These are phyloP conservation scores for Toxicodendron radicans DNA, from an alignment of 345 rosid genomes.

Conservation along the genomic window DNA sequence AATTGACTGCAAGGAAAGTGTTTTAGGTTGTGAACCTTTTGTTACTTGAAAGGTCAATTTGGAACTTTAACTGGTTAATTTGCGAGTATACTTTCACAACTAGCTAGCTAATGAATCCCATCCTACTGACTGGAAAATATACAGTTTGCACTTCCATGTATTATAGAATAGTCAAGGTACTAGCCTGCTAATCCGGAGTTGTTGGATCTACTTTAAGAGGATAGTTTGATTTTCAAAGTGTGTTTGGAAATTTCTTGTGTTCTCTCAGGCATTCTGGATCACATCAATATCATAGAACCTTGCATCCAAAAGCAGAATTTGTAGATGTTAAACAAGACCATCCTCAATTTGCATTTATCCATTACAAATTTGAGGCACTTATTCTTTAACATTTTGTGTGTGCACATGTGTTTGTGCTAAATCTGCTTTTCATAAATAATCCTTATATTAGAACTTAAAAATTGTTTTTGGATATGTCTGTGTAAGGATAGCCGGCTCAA, in stretches of 20 bases:
- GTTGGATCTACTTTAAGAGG: neutral
- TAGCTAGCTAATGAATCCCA: too few relatives aligned
- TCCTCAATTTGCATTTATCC: neutral
- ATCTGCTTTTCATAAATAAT: neutral
- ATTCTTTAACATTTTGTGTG: neutral
- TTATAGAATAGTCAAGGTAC: neutral
- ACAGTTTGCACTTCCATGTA: neutral
- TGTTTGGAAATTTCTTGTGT: neutral
- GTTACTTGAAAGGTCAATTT: neutral
- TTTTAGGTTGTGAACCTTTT: neutral
- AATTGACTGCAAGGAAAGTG: neutral
- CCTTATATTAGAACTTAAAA: constrained; percentile 7
- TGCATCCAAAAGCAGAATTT: neutral
- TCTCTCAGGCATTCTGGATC: neutral
- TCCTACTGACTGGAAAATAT: neutral
- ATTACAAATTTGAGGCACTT: neutral
- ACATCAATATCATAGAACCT: neutral
- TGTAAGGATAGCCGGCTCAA: constrained; percentile 44
- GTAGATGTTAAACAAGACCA: neutral
- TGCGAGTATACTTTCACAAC: neutral
- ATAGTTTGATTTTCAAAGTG: neutral
- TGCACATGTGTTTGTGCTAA: neutral
- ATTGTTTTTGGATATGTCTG: constrained; percentile 1
- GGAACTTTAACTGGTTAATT: neutral
- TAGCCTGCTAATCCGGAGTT: neutral